Evolutionary conservation across 148 eudicot species (phyloP), one percentile per base, ranked within the genome.

Genomic region (Silene conica): DNA sequence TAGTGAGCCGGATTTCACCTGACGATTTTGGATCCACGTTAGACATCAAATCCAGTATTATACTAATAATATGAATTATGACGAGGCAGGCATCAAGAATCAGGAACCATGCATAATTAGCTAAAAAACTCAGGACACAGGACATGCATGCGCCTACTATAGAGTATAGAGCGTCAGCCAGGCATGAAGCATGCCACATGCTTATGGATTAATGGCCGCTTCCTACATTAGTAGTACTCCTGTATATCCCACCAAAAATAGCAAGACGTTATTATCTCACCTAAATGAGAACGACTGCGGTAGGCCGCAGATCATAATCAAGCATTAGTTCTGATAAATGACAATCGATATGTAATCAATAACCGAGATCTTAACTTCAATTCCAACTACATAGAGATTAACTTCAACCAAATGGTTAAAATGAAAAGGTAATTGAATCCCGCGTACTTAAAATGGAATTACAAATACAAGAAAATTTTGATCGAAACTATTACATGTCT

Each of bases 391-490:
- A 7, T 6, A 38, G 55, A 50, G 55, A 50, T 14, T 50, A 50
- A 50, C 16, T 50, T 50, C 55, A 50, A 50, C 16, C 55, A 50
- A 50, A 50, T 4, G 16, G 55, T 50, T 50, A 13, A 50, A 50
- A 50, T 50, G 55, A 11, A 16, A 11, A 11, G 16, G 8, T 12
- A 48, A 48, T 9, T 3, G 4, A 13, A 50, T 12, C 62, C 45
- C 75, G 55, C 26, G 69, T 46, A 66, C 73, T 64, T 79, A 16
- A 72, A 72, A 41, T 55, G 3, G 21, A n/a, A 52, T 63, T 38
- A 69, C 50, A 55, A 8, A 16, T 16, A 38, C 31, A 71, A 75
- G 78, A 79, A 79, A 75, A 80, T 20, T 66, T 50, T 50, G 55
- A 71, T 71, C 61, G 75, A 76, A 21, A 57, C 75, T 72, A 66